phyloP scores from a whole-genome alignment of 2,329 filamentous ascomycete genomes.

The Metarhizium humberi region DNA sequence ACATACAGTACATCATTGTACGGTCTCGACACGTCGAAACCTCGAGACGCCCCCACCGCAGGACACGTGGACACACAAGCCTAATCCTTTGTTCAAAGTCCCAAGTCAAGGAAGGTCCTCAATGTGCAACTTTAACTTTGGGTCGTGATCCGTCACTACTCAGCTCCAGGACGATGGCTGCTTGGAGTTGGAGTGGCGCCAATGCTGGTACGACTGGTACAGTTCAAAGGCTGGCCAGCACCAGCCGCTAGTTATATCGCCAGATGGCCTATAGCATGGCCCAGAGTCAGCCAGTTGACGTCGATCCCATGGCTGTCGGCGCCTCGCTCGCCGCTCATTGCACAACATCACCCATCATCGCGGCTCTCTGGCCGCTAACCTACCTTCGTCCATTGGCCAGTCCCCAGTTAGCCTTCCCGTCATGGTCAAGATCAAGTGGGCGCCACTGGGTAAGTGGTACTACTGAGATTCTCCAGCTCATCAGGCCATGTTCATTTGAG shows the following conservation, averaged over 20 bases:
- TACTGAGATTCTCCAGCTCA: not conserved
- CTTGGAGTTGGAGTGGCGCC: too few species aligned
- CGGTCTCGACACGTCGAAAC: not conserved
- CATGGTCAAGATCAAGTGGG: not conserved
- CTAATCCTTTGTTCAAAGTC: not conserved
- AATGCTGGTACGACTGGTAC: not conserved
- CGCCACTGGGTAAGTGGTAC: not conserved
- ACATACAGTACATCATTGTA: too few species aligned
- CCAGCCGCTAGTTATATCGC: not conserved
- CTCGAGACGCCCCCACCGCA: not conserved
- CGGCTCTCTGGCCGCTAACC: not conserved
- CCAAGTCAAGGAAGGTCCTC: too few species aligned
- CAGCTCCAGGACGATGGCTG: too few species aligned
- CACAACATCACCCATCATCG: not conserved
- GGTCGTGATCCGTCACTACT: not conserved
- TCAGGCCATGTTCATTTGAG: not conserved
- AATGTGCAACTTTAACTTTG: not conserved
- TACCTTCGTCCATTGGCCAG: not conserved
- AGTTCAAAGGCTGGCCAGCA: not conserved
- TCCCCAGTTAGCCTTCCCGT: too few species aligned
- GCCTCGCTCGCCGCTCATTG: not conserved
- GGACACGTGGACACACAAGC: not conserved
- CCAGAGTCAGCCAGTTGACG: not conserved
- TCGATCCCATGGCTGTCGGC: not conserved
- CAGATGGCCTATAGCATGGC: not conserved